Evolutionary conservation across 2,329 filamentous ascomycete species (phyloP).

Genomic region (Colletotrichum nymphaeae): DNA sequence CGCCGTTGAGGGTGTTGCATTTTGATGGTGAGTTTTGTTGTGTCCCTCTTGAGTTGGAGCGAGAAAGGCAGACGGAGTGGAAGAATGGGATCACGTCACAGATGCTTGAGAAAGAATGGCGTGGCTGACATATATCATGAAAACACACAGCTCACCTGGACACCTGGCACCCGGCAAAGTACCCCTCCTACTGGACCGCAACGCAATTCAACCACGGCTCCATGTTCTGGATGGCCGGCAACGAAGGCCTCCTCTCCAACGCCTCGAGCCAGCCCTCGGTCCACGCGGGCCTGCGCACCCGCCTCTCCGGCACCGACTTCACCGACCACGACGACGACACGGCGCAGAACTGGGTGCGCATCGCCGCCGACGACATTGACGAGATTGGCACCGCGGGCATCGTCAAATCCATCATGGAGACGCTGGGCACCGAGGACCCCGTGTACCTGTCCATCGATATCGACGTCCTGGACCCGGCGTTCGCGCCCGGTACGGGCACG

Average conservation of each 20-base stretch:
- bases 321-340: conserved; percentile 79
- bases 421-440: conserved; percentile 79
- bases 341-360: conserved; percentile 81
- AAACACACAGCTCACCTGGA: conserved; percentile 72
- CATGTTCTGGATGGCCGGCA: conserved; percentile 91
- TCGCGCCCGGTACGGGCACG: conserved; percentile 81
- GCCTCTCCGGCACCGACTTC: conserved; percentile 74
- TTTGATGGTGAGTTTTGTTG: conserved; percentile 65
- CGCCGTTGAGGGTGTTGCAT: conserved; percentile 76
- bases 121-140: conserved; percentile 32
- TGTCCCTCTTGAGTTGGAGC: too few relatives aligned
- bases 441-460: conserved; percentile 77
- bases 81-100: background rate
- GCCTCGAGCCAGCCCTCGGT: conserved; percentile 76
- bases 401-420: conserved; percentile 75
- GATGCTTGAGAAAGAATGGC: background rate
- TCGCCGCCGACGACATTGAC: conserved; percentile 89
- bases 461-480: conserved; percentile 50
- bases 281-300: conserved; percentile 85
- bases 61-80: background rate
- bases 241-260: conserved; percentile 83
- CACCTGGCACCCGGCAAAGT: conserved; percentile 86
- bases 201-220: conserved; percentile 87
- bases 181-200: conserved; percentile 79
- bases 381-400: conserved; percentile 80